A percentile compares a stretch with the other conserved stretches of the same genome.
These are phyloP conservation scores for Zanthoxylum bungeanum DNA, from an alignment of 345 rosid species.

Conservation along the genomic window DNA sequence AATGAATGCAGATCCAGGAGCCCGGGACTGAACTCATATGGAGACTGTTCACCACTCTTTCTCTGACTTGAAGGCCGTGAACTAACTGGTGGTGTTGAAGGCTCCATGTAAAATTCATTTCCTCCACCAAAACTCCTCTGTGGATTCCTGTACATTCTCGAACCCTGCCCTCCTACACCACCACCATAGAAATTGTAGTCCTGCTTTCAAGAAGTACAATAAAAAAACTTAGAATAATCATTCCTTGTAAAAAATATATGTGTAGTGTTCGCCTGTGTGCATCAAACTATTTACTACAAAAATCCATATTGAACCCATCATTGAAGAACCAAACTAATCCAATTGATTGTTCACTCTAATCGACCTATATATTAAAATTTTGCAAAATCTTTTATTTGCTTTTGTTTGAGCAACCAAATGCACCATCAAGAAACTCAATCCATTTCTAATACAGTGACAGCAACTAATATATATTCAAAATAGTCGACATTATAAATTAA, in stretches of 20 bases:
- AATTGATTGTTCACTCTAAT: neutral
- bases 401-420: neutral
- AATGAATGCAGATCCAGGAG: conserved; percentile 94
- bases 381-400: neutral
- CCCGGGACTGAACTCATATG: conserved; percentile 83
- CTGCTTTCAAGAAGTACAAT: conserved; percentile 15
- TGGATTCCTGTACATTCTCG: conserved; percentile 58
- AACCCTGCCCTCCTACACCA: conserved; percentile 49
- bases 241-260: neutral
- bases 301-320: neutral
- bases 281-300: neutral
- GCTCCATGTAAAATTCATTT: conserved; percentile 64
- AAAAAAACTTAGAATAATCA: conserved; percentile 3
- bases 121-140: conserved; percentile 65
- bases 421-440: neutral
- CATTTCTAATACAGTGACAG: neutral
- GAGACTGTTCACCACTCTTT: conserved; percentile 66
- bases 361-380: too few relatives aligned
- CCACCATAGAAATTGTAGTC: too few relatives aligned
- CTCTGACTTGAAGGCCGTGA: conserved; percentile 52
- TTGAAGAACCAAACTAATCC: neutral
- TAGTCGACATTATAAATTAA: too few relatives aligned
- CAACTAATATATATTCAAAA: neutral
- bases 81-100: conserved; percentile 69
- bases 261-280: neutral